Evolutionary conservation across 1,139 yeast species (phyloP).

Genomic region (Candida buenavistaensis): DNA sequence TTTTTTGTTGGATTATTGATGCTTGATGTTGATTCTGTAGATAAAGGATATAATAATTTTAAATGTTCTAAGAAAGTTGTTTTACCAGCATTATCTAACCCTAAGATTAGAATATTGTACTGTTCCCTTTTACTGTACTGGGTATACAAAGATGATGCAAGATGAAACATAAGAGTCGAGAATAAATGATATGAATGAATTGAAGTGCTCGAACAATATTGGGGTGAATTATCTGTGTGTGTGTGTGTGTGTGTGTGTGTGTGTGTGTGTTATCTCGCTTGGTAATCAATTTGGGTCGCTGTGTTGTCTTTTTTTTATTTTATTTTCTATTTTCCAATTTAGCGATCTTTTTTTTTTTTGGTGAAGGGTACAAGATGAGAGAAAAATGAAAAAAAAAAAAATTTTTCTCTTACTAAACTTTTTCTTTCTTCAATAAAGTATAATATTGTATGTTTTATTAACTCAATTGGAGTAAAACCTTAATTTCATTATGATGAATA

Average conservation of each 20-base stretch:
- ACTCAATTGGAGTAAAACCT: background rate
- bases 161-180: slow-evolving; percentile 39
- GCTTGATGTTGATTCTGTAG: slow-evolving; percentile 17
- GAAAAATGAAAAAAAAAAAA: too few relatives aligned
- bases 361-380: background rate
- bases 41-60: slow-evolving; percentile 38
- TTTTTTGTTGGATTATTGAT: slow-evolving; percentile 16
- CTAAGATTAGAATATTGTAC: slow-evolving; percentile 70
- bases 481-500: slow-evolving; percentile 14
- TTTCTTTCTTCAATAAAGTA: background rate
- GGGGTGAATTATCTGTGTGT: too few relatives aligned
- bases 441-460: background rate
- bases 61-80: slow-evolving; percentile 57
- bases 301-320: background rate
- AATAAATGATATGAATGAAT: background rate
- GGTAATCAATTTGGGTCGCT: background rate
- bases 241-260: too few relatives aligned
- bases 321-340: too few relatives aligned
- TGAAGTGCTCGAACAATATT: too few relatives aligned
- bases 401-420: too few relatives aligned
- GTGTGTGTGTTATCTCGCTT: background rate
- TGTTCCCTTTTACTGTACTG: slow-evolving; percentile 51
- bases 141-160: slow-evolving; percentile 47
- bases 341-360: too few relatives aligned
- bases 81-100: slow-evolving; percentile 95